Evolutionary conservation across 441 rosid genomes (phyloP), one percentile per base, ranked within the genome.

Genomic region (Breynia disticha): DNA sequence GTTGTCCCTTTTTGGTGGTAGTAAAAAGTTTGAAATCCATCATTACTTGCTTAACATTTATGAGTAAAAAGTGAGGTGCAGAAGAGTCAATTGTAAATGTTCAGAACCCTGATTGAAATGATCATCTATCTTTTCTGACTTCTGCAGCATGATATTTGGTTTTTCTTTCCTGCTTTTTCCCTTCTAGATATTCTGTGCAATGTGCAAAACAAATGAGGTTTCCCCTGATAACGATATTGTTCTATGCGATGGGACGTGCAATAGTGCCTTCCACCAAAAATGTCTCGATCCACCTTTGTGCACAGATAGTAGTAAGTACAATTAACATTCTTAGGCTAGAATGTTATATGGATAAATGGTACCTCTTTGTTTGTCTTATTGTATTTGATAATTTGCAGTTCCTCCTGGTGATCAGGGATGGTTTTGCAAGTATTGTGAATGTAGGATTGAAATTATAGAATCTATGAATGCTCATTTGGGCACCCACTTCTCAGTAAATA

Each of bases 381-480:
- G 59, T 48, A 48, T 70, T 65, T 67, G 41, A 50, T 64, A 43
- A 28, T 69, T 51, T 72, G 69, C 81, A 93, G 98, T 93, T 56
- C 98, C 98, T 62, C 95, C 93, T 22, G 96, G 90, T 68, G 98
- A 86, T 61, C 93, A 86, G 63, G 95, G 98, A 68, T 93, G 98
- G 97, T 89, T 81, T 68, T 93, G 98, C 79, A 80, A 79, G 67
- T 73, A 73, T 60, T 93, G 98, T 73, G 95, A 80, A 43, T 83
- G 91, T 67, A 84, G 93, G 74, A 89, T 89, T 74, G 97, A 80
- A 65, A 86, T 93, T 60, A 76, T 93, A 48, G 98, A 86, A 54
- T 67, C 88, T 22, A 84, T 84, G 78, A 93, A 89, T 84, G 98
- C 93, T 10, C 98, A 86, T 67, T 76, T 86, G n/a, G 98, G 97